These are phyloP conservation scores for Phytophthora fragariaefolia DNA, from an alignment of 352 stramenopile species.

Conservation along the genomic window DNA sequence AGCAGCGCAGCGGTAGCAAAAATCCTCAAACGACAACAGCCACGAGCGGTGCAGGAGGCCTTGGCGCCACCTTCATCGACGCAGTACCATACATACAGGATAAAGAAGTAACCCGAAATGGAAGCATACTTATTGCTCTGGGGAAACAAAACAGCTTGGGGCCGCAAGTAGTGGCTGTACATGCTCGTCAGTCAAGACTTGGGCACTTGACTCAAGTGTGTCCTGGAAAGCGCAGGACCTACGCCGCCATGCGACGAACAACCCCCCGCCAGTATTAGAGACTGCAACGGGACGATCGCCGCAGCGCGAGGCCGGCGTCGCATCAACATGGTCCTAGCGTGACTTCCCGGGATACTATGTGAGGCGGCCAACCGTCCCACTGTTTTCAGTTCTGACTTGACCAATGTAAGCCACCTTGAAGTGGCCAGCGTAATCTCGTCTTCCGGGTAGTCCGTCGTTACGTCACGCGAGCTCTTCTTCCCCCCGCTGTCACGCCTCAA, in stretches of 20 bases:
- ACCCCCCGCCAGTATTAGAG: background rate
- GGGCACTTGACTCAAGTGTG: too few relatives aligned
- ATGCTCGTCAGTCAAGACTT: too few relatives aligned
- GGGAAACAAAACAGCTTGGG: too few relatives aligned
- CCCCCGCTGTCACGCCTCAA: conserved; percentile 3
- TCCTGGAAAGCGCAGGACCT: too few relatives aligned
- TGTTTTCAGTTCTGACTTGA: conserved; percentile 29
- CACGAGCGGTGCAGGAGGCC: conserved; percentile 13
- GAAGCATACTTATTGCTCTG: background rate
- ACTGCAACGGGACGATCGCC: conserved; percentile 5
- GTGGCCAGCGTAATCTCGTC: conserved; percentile 4
- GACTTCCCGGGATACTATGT: background rate
- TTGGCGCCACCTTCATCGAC: conserved; percentile 10
- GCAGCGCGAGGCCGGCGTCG: conserved; percentile 9
- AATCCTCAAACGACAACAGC: conserved; percentile 5
- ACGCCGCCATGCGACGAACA: background rate
- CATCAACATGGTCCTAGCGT: conserved; percentile 6
- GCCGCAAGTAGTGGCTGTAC: too few relatives aligned
- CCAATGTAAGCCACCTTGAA: conserved; percentile 6
- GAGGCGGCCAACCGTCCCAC: too few relatives aligned
- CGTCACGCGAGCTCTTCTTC: conserved; percentile 8
- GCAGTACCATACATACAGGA: conserved; percentile 30
- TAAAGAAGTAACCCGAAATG: conserved; percentile 18
- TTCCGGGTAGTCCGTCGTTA: conserved; percentile 2
- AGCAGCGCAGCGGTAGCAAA: background rate